Evolutionary conservation across 331 rosid genomes (phyloP).

Genomic region (Quercus lobata): DNA sequence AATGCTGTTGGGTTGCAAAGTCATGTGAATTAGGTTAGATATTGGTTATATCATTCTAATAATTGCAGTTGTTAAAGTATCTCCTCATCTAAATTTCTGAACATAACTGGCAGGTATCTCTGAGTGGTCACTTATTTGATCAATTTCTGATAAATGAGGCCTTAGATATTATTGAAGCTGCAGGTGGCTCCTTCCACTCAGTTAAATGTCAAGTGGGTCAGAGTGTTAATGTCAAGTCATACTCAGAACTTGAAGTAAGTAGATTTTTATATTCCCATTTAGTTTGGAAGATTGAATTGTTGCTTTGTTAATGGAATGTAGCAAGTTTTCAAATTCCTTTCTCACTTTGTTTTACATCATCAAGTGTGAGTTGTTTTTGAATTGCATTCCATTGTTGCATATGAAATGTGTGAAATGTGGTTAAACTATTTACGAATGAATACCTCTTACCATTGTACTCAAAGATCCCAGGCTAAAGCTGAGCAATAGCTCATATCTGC

Average conservation of each 20-base stretch:
- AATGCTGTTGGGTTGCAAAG: not conserved
- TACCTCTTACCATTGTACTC: not conserved
- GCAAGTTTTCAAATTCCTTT: not conserved
- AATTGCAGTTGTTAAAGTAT: slow-evolving; percentile 1
- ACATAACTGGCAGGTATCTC: slow-evolving; percentile 65
- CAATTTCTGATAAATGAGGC: slow-evolving; percentile 91
- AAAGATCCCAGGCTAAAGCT: not conserved
- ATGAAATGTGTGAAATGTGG: not conserved
- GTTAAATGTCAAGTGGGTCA: slow-evolving; percentile 86
- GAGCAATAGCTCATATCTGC: not conserved
- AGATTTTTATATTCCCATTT: slow-evolving; percentile 9
- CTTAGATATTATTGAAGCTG: slow-evolving; percentile 88
- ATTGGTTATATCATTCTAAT: slow-evolving; percentile 7
- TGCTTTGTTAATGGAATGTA: not conserved
- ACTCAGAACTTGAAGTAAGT: slow-evolving; percentile 92
- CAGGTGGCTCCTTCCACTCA: slow-evolving; percentile 86
- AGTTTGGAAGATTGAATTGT: not conserved
- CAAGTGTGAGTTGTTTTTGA: not conserved
- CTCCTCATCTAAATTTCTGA: slow-evolving; percentile 28
- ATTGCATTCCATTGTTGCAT: not conserved
- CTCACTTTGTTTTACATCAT: not conserved
- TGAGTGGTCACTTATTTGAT: slow-evolving; percentile 90
- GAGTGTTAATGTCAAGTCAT: slow-evolving; percentile 58
- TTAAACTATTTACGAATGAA: not conserved
- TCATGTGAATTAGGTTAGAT: not conserved